phyloP scores from a whole-genome alignment of 495 filamentous ascomycete species.

The Aspergillus saccharolyticus region DNA sequence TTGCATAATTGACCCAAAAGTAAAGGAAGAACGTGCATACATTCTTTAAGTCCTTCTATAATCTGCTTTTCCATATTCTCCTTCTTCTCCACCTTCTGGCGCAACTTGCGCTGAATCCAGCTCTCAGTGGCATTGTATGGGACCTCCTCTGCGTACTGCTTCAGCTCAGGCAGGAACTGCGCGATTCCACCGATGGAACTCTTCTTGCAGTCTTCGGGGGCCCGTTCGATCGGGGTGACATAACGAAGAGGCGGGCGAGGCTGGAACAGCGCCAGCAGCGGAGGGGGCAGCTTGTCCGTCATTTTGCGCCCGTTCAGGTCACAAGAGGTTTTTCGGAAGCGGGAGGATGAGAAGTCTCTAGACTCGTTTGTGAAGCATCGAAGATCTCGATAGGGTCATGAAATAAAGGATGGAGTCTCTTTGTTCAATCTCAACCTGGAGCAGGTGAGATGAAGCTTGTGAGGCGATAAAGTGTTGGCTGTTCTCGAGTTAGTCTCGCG shows the following conservation, averaged over 20 bases:
- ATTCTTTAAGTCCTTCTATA: conserved; percentile 60
- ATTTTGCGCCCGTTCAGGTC: conserved; percentile 43
- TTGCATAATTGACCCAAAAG: conserved; percentile 5
- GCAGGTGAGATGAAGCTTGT: neutral
- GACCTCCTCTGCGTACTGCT: conserved; percentile 63
- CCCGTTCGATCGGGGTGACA: conserved; percentile 74
- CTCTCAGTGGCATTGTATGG: conserved; percentile 84
- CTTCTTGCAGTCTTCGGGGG: conserved; percentile 72
- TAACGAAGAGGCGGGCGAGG: conserved; percentile 88
- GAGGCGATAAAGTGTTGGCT: neutral
- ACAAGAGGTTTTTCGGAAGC: conserved; percentile 9
- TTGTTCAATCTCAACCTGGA: neutral
- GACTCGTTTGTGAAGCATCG: neutral
- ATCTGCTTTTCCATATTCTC: conserved; percentile 56
- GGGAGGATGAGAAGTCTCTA: neutral
- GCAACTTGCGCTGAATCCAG: conserved; percentile 81
- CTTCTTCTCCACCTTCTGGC: conserved; percentile 73
- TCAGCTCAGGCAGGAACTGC: conserved; percentile 63
- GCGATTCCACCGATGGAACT: conserved; percentile 66
- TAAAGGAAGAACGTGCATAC: conserved; percentile 46
- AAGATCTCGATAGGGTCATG: no score
- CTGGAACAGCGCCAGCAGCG: conserved; percentile 88
- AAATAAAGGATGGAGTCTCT: no score
- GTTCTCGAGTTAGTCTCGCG: neutral
- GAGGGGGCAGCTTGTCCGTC: conserved; percentile 93